Conservation (phyloP, 2,329 filamentous ascomycete species). For the Xenoacremonium recifei region DNA sequence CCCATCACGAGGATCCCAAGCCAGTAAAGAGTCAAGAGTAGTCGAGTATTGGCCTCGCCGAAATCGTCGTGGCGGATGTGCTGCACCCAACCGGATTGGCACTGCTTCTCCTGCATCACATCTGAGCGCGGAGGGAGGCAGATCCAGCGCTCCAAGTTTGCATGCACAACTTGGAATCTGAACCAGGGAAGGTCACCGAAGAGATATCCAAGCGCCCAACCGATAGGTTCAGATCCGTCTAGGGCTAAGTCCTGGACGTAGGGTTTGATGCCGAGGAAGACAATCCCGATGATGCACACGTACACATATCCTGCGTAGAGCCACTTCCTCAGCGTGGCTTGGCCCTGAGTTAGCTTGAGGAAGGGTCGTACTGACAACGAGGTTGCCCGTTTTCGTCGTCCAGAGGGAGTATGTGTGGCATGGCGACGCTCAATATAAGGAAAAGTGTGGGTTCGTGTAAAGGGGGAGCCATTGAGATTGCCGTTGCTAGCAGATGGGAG, state of each 20-base stretch:
- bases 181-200: conserved; percentile 75
- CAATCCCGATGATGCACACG: conserved; percentile 59
- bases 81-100: conserved; percentile 60
- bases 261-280: conserved; percentile 68
- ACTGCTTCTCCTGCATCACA: conserved; percentile 34
- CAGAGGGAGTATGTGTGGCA: conserved; percentile 57
- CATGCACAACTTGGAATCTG: conserved; percentile 66
- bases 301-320: conserved; percentile 81
- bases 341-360: conserved; percentile 73
- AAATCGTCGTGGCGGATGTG: conserved; percentile 62
- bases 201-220: conserved; percentile 89
- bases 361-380: conserved; percentile 69
- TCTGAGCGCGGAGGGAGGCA: conserved; percentile 56
- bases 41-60: conserved; percentile 78
- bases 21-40: conserved; percentile 75
- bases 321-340: conserved; percentile 79
- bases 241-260: conserved; percentile 70
- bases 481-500: too few relatives aligned
- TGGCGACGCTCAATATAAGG: conserved; percentile 42
- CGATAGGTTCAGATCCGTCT: conserved; percentile 73
- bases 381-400: conserved; percentile 63
- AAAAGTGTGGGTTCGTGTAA: conserved; percentile 50
- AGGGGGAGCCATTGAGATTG: conserved; percentile 17
- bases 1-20: conserved; percentile 66
- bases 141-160: conserved; percentile 73